These are phyloP conservation scores for Parachaetomium inaequale DNA, from an alignment of 495 filamentous ascomycete species.

Conservation along the genomic window DNA sequence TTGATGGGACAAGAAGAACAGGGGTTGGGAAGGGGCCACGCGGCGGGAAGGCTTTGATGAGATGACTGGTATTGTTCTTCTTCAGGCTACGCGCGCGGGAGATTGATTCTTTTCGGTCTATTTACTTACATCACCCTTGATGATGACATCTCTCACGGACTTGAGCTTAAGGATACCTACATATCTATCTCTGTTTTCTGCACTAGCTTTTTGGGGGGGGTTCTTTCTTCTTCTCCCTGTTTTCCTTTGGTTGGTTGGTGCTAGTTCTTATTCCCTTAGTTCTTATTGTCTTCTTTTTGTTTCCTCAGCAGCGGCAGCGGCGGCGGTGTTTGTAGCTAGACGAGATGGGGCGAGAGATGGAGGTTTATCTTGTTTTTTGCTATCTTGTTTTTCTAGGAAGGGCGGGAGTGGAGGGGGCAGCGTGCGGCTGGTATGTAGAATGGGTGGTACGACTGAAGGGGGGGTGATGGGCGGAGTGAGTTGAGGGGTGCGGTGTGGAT, in stretches of 20 bases:
- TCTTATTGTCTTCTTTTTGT: background rate
- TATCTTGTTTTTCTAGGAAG: too few relatives aligned
- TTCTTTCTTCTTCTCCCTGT: background rate
- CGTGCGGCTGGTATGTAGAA: background rate
- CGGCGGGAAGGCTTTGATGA: background rate
- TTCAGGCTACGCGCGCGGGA: conserved; percentile 11
- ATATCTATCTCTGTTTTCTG: conserved; percentile 8
- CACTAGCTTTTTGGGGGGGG: background rate
- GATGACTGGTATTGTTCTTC: background rate
- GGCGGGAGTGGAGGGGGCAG: background rate
- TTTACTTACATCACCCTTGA: background rate
- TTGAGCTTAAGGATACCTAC: background rate
- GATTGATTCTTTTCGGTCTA: background rate
- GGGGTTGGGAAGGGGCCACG: background rate
- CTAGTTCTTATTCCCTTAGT: background rate
- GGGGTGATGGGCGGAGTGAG: background rate
- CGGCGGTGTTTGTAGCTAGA: conserved; percentile 7
- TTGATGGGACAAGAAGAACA: background rate
- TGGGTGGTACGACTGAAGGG: background rate
- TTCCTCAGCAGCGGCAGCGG: background rate
- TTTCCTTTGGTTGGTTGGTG: background rate
- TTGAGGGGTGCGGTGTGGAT: conserved; percentile 10
- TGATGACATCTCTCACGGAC: conserved; percentile 6
- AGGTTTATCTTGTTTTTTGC: too few relatives aligned
- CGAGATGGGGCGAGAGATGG: background rate